Evolutionary conservation across 768 basidiomycete species (phyloP), one percentile per base, ranked within the genome.

Genomic region (Termitomyces sp.): DNA sequence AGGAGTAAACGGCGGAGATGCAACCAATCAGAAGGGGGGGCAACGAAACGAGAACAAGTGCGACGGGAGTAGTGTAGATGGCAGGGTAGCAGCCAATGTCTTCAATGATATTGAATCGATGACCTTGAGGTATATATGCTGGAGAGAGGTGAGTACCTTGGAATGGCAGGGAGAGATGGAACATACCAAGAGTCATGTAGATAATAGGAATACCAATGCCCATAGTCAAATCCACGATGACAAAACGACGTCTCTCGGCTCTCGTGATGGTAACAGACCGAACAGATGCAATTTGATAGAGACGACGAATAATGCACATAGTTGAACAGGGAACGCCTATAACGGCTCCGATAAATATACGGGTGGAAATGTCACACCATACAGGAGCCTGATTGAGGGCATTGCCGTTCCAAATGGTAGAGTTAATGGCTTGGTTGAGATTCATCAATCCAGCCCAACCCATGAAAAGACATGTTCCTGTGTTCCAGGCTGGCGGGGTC

Each of bases 381-480:
- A 81, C 72, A 6, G 83, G 83, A 7, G 82, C 78, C 64, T 64
- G 71, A 63, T 85, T 80, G 47, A 80, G 73, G 9, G 77, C 77
- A 64, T 80, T 86, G 22, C 79, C 73, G 58, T 74, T 74, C 92
- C 92, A 94, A 13, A 92, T 66, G 42, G 91, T 72, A 3, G 84
- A 78, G 72, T 92, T 87, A 62, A 92, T 70, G 63, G 81, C 85
- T 49, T 76, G 70, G 52, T 78, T 78, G 45, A 92, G 77, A 67
- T 84, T 85, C 16, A 73, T 74, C 8, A 82, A 52, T 1, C 78
- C 82, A 7, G 78, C 76, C 91, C 90, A 92, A 35, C 75, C 58
- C 74, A 92, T 91, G 73, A 82, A 86, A 42, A 84, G 70, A 59
- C 89, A 84, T 13, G 90, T 90, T 26, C 87, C 66, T 35, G 66